Evolutionary conservation across 352 stramenopile genomes (phyloP), one percentile per base, ranked within the genome.

Genomic region (Phytophthora macrochlamydospora): DNA sequence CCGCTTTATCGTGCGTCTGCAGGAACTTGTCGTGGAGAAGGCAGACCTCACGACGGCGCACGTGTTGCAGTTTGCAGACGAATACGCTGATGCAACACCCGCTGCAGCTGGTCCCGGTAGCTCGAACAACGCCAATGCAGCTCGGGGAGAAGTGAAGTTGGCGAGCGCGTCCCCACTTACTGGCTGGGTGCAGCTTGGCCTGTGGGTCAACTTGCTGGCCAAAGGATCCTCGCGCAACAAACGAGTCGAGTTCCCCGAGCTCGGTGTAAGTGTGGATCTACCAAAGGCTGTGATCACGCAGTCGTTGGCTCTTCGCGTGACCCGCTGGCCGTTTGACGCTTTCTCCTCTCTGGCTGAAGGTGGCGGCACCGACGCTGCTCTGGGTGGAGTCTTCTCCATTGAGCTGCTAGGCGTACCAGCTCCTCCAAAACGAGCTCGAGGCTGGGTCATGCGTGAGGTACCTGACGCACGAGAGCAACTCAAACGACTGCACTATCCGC

Each of bases 371-470:
- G 78, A 90, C 58, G 60, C 82, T n/a, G 79, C 83, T 3, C 54
- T 93, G 4, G 83, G 86, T 29, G 83, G 86, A 8, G 67, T 91
- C 33, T 89, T 91, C 38, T 80, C 75, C 4, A 61, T 94, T 7
- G 86, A 94, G 52, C 58, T 94, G 18, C 62, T 94, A 13, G 77
- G 65, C n/a, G 81, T 93, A 14, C 84, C 86, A 4, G 62, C 83
- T 4, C 83, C 86, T 7, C 81, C 84, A 1, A 92, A 91, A 49
- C 81, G 86, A 13, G 86, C 83, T 1, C 73, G 83, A 3, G 84
- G 86, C 1, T 94, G 86, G 86, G 69, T 92, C 35, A 94, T 94
- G 79, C 79, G 85, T 6, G 83, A 92, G 40, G 69, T 94, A 6
- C 62, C 81, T 2, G 73, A 83, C 37, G 62, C 65, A 4, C 78